phyloP scores from a whole-genome alignment of 1,284 basidiomycete genomes.

The Macrocybe sp. region DNA sequence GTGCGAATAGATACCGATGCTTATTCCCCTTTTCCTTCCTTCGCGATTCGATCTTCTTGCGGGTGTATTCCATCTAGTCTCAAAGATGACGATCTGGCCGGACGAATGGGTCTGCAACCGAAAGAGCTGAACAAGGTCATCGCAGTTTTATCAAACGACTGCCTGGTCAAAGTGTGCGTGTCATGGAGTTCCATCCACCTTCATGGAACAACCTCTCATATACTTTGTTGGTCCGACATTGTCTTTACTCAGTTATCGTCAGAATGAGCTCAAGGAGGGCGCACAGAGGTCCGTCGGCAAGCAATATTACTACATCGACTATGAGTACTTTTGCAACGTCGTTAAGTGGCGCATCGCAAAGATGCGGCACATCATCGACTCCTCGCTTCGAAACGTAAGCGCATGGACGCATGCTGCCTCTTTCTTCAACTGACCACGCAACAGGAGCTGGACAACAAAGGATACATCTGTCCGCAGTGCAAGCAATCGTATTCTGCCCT shows the following conservation, averaged over 20 bases:
- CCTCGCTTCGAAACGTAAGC: constrained; percentile 76
- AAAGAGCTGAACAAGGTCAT: constrained; percentile 94
- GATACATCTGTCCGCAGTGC: constrained; percentile 93
- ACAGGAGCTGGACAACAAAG: constrained; percentile 92
- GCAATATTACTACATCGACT: constrained; percentile 97
- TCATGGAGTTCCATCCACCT: background rate
- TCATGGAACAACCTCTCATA: background rate
- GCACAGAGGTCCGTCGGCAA: constrained; percentile 75
- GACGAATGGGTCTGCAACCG: constrained; percentile 81
- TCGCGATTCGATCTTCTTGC: constrained; percentile 17
- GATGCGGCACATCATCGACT: constrained; percentile 89
- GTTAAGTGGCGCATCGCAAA: constrained; percentile 97
- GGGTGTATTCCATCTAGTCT: constrained; percentile 44
- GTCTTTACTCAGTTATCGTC: constrained; percentile 55
- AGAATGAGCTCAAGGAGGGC: constrained; percentile 83
- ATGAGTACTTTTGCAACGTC: constrained; percentile 92
- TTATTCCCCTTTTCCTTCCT: constrained; percentile 7
- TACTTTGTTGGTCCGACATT: constrained; percentile 5
- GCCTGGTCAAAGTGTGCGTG: constrained; percentile 73
- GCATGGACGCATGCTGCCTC: background rate
- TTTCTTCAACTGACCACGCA: constrained; percentile 2
- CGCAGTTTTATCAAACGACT: constrained; percentile 81
- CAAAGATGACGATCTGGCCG: constrained; percentile 89
- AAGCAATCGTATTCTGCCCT: constrained; percentile 81
- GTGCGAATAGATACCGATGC: constrained; percentile 8